Base-by-base conservation (phyloP, 202 grass and related monocot species). In the Carex arenaria region DNA sequence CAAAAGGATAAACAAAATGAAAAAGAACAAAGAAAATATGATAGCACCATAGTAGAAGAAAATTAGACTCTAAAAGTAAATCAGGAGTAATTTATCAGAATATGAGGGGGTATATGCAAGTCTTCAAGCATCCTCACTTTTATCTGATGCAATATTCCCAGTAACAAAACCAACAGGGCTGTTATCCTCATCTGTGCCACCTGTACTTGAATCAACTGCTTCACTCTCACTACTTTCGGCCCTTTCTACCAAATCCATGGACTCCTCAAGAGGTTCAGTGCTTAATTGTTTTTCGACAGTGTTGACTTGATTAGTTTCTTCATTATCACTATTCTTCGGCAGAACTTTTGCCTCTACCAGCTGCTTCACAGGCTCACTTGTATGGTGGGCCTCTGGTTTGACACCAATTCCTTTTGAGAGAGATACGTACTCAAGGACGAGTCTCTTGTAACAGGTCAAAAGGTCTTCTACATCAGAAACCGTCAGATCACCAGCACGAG, bases 391-490 rank as follows among this genome's bases (percentile, higher is more conserved):
- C 87, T 86, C 85, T 66, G 60, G 65, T 64, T 18, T 87, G 15
- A 86, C 61, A 72, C 79, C 88, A 84, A 90, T 90, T 55, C 91
- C 93, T 89, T 93, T 90, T 10, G 93, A 91, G 89, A 95, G 91
- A 64, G 91, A 84, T 53, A 93, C 85, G 51, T 95, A 93, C 78
- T 85, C 81, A 57, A 95, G 88, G 22, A 95, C 86, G 15, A 98
- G 85, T 72, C 93, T 89, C 88, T 95, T 95, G 83, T 95, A 98
- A 78, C 89, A 92, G 87, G 90, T 93, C n/a, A 95, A 84, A 63
- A 98, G 93, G 89, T 80, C 90, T 67, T 93, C 89, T 80, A 93
- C 91, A 88, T 98, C 96, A 85, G 86, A 88, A 86, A 98, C 85
- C 1, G 96, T 95, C 79, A 98, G 82, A 89, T 98, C 96, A 79